phyloP scores from a whole-genome alignment of 352 stramenopile species.

The Phytophthora cryptogea region DNA sequence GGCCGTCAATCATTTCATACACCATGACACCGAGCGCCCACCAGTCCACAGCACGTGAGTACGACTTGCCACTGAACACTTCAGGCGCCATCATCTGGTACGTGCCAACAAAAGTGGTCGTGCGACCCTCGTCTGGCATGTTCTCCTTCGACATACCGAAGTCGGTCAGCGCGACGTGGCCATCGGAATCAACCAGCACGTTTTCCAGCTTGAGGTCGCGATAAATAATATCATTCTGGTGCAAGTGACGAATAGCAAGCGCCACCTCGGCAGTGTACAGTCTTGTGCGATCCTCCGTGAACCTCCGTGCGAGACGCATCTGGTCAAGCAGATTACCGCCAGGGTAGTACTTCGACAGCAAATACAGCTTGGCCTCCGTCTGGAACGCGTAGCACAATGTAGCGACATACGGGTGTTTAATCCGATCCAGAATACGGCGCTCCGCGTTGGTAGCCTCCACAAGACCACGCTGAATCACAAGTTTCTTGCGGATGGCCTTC shows the following conservation, averaged over 20 bases:
- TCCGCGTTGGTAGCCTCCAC: constrained; percentile 93
- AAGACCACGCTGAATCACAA: constrained; percentile 84
- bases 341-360: constrained; percentile 96
- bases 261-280: constrained; percentile 98
- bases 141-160: constrained; percentile 99
- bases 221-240: constrained; percentile 96
- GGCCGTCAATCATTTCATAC: constrained; percentile 90
- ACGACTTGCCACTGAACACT: constrained; percentile 86
- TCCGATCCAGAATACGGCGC: constrained; percentile 85
- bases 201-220: constrained; percentile 99
- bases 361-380: constrained; percentile 88
- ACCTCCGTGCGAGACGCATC: constrained; percentile 88
- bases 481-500: constrained; percentile 89
- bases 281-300: constrained; percentile 91
- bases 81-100: constrained; percentile 94
- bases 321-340: constrained; percentile 96
- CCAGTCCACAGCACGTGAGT: constrained; percentile 90
- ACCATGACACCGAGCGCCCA: constrained; percentile 89
- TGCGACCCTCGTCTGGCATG: constrained; percentile 85
- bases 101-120: constrained; percentile 91
- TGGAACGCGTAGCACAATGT: constrained; percentile 93
- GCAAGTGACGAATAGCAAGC: constrained; percentile 94
- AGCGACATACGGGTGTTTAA: constrained; percentile 98
- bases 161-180: constrained; percentile 97
- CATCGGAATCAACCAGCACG: constrained; percentile 95